phyloP scores from a whole-genome alignment of 1,139 yeast species.

The Sugiyamaella xylanicola region DNA sequence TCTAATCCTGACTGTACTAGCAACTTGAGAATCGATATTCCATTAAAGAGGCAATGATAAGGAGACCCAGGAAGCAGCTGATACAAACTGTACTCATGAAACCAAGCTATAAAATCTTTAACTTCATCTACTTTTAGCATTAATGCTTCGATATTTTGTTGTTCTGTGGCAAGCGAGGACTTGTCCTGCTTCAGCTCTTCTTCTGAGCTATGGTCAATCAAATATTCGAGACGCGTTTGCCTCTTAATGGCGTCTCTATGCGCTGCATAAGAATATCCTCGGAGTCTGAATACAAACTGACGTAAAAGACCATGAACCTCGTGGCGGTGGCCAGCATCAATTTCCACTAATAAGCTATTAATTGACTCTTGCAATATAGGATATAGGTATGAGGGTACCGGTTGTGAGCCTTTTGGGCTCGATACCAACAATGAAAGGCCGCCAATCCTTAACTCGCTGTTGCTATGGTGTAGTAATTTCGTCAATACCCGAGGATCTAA shows the following conservation, averaged over 20 bases:
- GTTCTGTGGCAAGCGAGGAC: background rate
- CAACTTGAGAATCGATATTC: conserved; percentile 52
- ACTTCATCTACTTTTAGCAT: conserved; percentile 31
- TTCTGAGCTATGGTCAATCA: conserved; percentile 4
- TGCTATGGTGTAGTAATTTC: conserved; percentile 49
- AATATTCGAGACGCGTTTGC: background rate
- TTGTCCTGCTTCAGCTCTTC: background rate
- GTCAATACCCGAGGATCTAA: conserved; percentile 45
- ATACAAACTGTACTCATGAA: conserved; percentile 47
- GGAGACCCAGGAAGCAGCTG: conserved; percentile 67
- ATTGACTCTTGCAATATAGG: conserved; percentile 49
- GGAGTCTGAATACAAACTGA: conserved; percentile 60
- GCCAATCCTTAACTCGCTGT: conserved; percentile 54
- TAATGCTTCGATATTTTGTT: conserved; percentile 15
- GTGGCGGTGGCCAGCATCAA: conserved; percentile 67
- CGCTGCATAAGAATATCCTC: conserved; percentile 63
- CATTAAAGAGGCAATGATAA: conserved; percentile 60
- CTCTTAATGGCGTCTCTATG: conserved; percentile 6
- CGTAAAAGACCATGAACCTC: conserved; percentile 62
- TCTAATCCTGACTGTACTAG: conserved; percentile 63
- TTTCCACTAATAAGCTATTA: conserved; percentile 57
- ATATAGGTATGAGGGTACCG: conserved; percentile 52
- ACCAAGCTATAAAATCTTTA: conserved; percentile 48
- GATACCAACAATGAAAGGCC: conserved; percentile 63
- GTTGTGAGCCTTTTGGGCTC: conserved; percentile 62